Evolutionary conservation across 208 protist genomes (phyloP).

Genomic region (Leishmania guyanensis): DNA sequence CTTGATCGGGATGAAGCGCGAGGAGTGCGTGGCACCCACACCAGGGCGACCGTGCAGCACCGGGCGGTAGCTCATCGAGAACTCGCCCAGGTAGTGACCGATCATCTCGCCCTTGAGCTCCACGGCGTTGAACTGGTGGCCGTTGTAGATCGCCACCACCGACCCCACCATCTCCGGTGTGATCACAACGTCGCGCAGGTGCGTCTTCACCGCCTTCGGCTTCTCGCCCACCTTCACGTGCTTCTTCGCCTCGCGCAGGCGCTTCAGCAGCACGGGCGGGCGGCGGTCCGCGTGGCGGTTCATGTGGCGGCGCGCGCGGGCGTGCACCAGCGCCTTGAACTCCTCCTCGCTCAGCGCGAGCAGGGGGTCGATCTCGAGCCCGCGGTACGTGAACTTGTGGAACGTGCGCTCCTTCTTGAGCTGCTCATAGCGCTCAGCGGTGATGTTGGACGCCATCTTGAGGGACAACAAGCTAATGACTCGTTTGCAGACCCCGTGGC

Average conservation of each 20-base stretch:
- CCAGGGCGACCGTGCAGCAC: constrained; percentile 99
- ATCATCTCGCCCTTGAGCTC: constrained; percentile 99
- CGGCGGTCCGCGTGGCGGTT: constrained; percentile 92
- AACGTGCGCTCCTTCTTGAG: constrained; percentile 98
- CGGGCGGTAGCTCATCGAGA: constrained; percentile 98
- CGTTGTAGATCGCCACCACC: constrained; percentile 99
- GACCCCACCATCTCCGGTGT: constrained; percentile 99
- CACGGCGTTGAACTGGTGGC: constrained; percentile 98
- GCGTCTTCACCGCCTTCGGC: constrained; percentile 98
- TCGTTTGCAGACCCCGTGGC: no score
- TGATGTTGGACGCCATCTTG: constrained; percentile 76
- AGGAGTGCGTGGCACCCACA: constrained; percentile 98
- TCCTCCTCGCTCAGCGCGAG: constrained; percentile 94
- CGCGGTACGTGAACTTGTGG: constrained; percentile 98
- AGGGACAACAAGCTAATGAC: no score
- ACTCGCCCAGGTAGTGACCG: constrained; percentile 99
- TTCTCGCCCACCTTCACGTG: constrained; percentile 96
- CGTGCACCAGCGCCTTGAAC: constrained; percentile 94
- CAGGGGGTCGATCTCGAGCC: constrained; percentile 95
- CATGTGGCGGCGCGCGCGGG: constrained; percentile 95
- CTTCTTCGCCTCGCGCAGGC: constrained; percentile 97
- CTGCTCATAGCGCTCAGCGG: constrained; percentile 88
- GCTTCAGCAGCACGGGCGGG: constrained; percentile 96
- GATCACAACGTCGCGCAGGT: constrained; percentile 99
- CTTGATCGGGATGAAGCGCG: constrained; percentile 88